These are phyloP conservation scores for Suhomyces yuchorum DNA, from an alignment of 1,139 yeast species.

Conservation along the genomic window DNA sequence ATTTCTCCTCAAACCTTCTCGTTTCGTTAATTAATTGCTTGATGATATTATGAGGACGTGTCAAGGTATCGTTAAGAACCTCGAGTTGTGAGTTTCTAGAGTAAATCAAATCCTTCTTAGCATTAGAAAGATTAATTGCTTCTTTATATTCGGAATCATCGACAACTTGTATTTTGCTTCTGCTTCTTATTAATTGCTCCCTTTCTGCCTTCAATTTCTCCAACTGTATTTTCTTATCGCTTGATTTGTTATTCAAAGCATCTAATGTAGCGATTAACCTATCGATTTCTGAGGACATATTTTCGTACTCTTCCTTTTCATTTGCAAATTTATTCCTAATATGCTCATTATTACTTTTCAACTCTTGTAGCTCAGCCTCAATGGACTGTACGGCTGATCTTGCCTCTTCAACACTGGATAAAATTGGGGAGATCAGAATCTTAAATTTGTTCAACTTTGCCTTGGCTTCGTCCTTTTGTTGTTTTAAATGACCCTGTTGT, in stretches of 20 bases:
- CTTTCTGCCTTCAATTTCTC: slow-evolving; percentile 20
- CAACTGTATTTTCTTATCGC: slow-evolving; percentile 28
- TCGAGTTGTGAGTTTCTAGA: slow-evolving; percentile 13
- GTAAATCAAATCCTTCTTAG: slow-evolving; percentile 16
- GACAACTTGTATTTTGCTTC: slow-evolving; percentile 17
- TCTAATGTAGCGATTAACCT: slow-evolving; percentile 21
- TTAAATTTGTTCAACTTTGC: slow-evolving; percentile 32
- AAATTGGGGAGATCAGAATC: slow-evolving; percentile 1
- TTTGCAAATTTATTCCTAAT: slow-evolving; percentile 9
- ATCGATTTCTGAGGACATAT: slow-evolving; percentile 24
- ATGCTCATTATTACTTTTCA: slow-evolving; percentile 8
- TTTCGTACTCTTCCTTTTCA: slow-evolving; percentile 20
- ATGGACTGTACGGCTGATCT: slow-evolving; percentile 13
- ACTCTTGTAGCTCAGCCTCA: slow-evolving; percentile 9
- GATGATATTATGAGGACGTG: slow-evolving; percentile 13
- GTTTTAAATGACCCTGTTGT: slow-evolving; percentile 43
- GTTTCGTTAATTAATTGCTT: slow-evolving; percentile 9
- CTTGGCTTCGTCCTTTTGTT: slow-evolving; percentile 44
- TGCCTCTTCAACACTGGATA: slow-evolving; percentile 11
- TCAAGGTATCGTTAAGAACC: slow-evolving; percentile 11
- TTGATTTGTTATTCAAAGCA: slow-evolving; percentile 24
- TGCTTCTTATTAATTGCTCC: slow-evolving; percentile 18
- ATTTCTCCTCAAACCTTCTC: slow-evolving; percentile 25
- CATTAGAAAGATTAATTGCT: slow-evolving; percentile 17
- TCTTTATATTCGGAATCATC: slow-evolving; percentile 23